Evolutionary conservation across 2,329 filamentous ascomycete genomes (phyloP).

Genomic region (Lithohypha guttulata): DNA sequence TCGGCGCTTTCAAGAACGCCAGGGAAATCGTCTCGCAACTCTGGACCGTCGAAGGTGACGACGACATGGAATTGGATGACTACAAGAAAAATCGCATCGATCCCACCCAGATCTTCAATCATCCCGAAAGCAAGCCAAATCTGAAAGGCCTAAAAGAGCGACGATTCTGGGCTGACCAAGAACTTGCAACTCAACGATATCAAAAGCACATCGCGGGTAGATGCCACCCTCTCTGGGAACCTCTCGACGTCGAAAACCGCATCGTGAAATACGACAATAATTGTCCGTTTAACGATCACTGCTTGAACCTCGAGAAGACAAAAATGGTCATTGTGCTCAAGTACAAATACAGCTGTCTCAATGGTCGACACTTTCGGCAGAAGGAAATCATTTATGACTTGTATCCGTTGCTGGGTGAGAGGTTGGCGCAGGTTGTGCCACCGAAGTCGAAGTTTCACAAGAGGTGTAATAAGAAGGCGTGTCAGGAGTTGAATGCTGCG

Average conservation of each 20-base stretch:
- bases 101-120: not conserved
- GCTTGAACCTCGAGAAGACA: not conserved
- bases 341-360: not conserved
- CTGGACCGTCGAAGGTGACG: conserved; percentile 2
- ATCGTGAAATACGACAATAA: not conserved
- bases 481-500: too few relatives aligned
- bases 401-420: not conserved
- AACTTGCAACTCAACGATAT: not conserved
- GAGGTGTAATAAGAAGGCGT: not conserved
- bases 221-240: too few relatives aligned
- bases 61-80: not conserved
- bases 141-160: conserved; percentile 1
- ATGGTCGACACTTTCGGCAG: not conserved
- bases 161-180: not conserved
- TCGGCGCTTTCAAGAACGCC: not conserved
- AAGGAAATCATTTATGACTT: conserved; percentile 1
- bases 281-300: not conserved
- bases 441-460: conserved; percentile 3
- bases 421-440: not conserved
- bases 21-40: not conserved
- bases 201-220: not conserved
- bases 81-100: conserved; percentile 3
- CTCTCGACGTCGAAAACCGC: too few relatives aligned
- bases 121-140: not conserved
- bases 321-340: conserved; percentile 1